Evolutionary conservation across 345 rosid genomes (phyloP).

Genomic region (sweet orange (Citrus sinensis)): DVS_A1.0 CM039163.1:40796001-40796500

Average conservation of each 20-base stretch:
- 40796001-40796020: constrained; percentile 13
- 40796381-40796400: not conserved
- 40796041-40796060: not conserved
- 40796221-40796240: constrained; percentile 73
- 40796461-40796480: not conserved
- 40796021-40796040: not conserved
- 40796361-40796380: not conserved
- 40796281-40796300: constrained; percentile 68
- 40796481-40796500: not conserved
- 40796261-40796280: constrained; percentile 73
- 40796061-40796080: constrained; percentile 20
- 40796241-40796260: constrained; percentile 69
- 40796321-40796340: constrained; percentile 57
- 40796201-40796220: constrained; percentile 68
- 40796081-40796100: constrained; percentile 92
- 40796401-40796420: not conserved
- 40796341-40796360: constrained; percentile 1
- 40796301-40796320: constrained; percentile 85
- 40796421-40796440: not conserved
- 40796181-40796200: constrained; percentile 75
- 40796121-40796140: constrained; percentile 88
- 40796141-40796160: constrained; percentile 68
- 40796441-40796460: not conserved
- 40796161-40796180: constrained; percentile 71
- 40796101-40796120: constrained; percentile 91